A percentile compares a stretch with the other conserved stretches of the same genome.
Evolutionary conservation across 345 rosid genomes (phyloP).

Genomic region (Moricandia moricandioides): DNA sequence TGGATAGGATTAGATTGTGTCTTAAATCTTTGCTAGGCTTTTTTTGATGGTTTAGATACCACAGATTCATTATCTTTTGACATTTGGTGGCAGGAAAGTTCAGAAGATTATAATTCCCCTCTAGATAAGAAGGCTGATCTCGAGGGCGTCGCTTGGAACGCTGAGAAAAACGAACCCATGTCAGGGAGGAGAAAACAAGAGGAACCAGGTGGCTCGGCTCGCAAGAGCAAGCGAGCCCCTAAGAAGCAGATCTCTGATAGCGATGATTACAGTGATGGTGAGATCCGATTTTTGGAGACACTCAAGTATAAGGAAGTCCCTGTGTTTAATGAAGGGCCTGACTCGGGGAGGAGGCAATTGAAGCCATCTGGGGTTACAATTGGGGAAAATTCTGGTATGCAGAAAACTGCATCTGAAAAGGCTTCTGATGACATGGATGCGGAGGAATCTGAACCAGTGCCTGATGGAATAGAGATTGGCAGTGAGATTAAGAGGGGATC

Average conservation of each 20-base stretch:
- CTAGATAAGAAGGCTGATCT: slow-evolving; percentile 54
- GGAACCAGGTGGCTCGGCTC: slow-evolving; percentile 54
- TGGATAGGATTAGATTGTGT: slow-evolving; percentile 11
- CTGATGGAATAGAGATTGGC: slow-evolving; percentile 55
- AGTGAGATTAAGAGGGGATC: slow-evolving; percentile 62
- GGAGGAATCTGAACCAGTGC: slow-evolving; percentile 51
- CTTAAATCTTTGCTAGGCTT: slow-evolving; percentile 7
- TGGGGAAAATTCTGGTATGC: slow-evolving; percentile 42
- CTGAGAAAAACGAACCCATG: slow-evolving; percentile 55
- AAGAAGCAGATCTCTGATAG: slow-evolving; percentile 66
- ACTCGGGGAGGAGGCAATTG: slow-evolving; percentile 54
- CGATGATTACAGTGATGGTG: slow-evolving; percentile 72
- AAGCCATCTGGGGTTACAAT: slow-evolving; percentile 48
- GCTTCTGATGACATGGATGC: slow-evolving; percentile 51
- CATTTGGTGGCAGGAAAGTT: slow-evolving; percentile 53
- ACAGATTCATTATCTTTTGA: slow-evolving; percentile 20
- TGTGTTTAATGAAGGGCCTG: slow-evolving; percentile 53
- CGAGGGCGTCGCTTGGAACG: slow-evolving; percentile 38
- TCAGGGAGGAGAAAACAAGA: slow-evolving; percentile 62
- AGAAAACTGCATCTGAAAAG: slow-evolving; percentile 37
- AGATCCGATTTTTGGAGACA: slow-evolving; percentile 80
- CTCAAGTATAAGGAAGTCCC: slow-evolving; percentile 52
- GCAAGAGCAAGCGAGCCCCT: slow-evolving; percentile 74
- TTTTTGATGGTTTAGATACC: slow-evolving; percentile 29
- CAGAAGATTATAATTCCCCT: slow-evolving; percentile 47